phyloP scores from a whole-genome alignment of 2,329 filamentous ascomycete species.

The Paramyrothecium sp. region DNA sequence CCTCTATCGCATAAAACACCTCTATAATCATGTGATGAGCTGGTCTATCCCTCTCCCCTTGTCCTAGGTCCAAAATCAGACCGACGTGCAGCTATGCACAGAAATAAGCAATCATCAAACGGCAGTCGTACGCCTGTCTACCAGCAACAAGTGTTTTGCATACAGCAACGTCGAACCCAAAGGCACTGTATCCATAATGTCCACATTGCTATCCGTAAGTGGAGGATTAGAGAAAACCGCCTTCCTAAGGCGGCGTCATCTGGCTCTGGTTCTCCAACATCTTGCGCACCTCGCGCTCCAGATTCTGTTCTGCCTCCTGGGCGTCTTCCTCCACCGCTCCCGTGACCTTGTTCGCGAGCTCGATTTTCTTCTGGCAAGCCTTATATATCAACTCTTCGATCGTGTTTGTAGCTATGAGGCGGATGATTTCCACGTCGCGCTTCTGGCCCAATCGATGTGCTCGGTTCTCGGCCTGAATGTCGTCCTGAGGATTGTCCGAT shows the following conservation, averaged over 20 bases:
- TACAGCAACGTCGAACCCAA: not conserved
- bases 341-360: constrained; percentile 68
- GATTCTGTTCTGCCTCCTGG: constrained; percentile 27
- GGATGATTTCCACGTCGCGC: constrained; percentile 84
- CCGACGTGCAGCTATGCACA: no score
- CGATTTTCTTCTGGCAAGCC: constrained; percentile 88
- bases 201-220: not conserved
- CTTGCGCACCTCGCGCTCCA: constrained; percentile 43
- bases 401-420: constrained; percentile 76
- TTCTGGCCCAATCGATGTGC: constrained; percentile 94
- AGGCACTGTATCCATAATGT: not conserved
- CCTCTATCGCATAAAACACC: not conserved
- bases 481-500: constrained; percentile 96
- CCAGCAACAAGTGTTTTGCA: not conserved
- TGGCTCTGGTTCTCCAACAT: constrained; percentile 37
- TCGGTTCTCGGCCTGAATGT: constrained; percentile 96
- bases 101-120: no score
- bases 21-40: not conserved
- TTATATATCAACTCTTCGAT: constrained; percentile 94
- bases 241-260: constrained; percentile 36
- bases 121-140: no score
- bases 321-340: constrained; percentile 33
- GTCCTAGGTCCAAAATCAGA: no score
- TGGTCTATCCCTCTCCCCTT: not conserved
- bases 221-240: not conserved